Evolutionary conservation across 768 basidiomycete genomes (phyloP), one percentile per base, ranked within the genome.

Genomic region (Kwoniella sp.): DNA sequence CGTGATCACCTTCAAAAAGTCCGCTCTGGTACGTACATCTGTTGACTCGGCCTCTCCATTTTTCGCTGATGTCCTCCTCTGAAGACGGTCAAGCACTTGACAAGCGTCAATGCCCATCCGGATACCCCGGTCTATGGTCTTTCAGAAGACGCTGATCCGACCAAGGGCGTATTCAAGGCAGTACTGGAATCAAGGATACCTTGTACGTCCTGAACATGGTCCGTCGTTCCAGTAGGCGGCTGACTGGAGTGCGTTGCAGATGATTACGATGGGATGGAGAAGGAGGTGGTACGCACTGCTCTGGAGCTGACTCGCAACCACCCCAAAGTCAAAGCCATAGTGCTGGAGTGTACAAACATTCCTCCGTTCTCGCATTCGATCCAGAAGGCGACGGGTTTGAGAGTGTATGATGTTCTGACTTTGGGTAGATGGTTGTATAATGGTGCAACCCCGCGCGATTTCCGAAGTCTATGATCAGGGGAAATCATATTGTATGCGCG

Each of bases 321-420:
- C 30, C 70, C 70, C 0, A 55, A 63, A 12, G 57, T 72, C 56
- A 70, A 66, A 54, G 70, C 73, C 7, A 68, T 74, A 47, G 60
- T 66, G 1, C 53, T 74, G 4, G 73, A 74, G 53, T 74, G 73
- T 53, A 74, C 73, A 5, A 74, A 74, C 65, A 72, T 74, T 54
- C 70, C 70, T 38, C 70, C 70, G 1, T 71, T 71, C 67, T 28
- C 62, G 17, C 50, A 65, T 57, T 38, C 67, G 17, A 66, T 71
- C 45, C 25, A 54, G 17, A 62, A 68, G 29, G 67, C 66, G 1
- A 68, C 70, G 8, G 70, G 70, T 4, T 52, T 60, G 17, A 61
- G 47, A 41, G 70, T 71, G 22, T 71, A 54, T 23, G 70, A 71
- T 53, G 58, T 71, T 11, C 25, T 71, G 28, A 68, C 66, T n/a